Evolutionary conservation across 2,329 filamentous ascomycete species (phyloP), one percentile per base, ranked within the genome.

Genomic region (Aspergillus piperis): DNA sequence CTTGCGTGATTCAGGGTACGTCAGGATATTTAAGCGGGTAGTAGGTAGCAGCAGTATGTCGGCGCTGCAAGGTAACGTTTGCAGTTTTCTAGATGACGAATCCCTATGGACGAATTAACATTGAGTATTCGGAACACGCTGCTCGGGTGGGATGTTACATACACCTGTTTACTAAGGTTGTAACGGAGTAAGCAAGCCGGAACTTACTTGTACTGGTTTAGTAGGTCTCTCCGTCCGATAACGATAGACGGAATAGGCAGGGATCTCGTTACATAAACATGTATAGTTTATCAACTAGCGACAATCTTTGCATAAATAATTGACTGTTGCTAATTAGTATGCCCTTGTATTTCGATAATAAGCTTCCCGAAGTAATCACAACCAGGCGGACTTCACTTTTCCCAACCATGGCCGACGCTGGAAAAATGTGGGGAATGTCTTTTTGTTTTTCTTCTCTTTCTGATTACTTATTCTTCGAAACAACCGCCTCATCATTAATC

Each of bases 41-140:
- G 30, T 23, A 41, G 13, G 48, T 11, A 30, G 48, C 15, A 53
- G 8, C 27, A 30, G 27, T 30, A 10, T 25, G 23, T 25, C 23
- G n/a, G 19, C 5, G 32, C 32, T 8, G 36, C 21, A 41, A 25
- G 51, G 38, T 23, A 32, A 53, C 51, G 51, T 38, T 25, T 38
- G 51, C 36, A 25, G 36, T 25, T 21, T 53, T 21, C 36, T 53
- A 23, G 51, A 53, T 53, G 51, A 53, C 51, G 51, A 53, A 53
- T 53, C 51, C 39, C 25, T 8, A 53, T 32, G 23, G 17, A 39
- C 47, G 23, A 50, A 51, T 38, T 13, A 51, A 32, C 15, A 32
- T 38, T 17, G 36, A 38, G 30, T 38, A 13, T n/a, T 50, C 21
- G 27, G 47, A 32, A 27, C 47, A 50, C 47, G 47, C 47, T 19